Evolutionary conservation across 148 eudicot species (phyloP).

Genomic region (Cornus suecica): DNA sequence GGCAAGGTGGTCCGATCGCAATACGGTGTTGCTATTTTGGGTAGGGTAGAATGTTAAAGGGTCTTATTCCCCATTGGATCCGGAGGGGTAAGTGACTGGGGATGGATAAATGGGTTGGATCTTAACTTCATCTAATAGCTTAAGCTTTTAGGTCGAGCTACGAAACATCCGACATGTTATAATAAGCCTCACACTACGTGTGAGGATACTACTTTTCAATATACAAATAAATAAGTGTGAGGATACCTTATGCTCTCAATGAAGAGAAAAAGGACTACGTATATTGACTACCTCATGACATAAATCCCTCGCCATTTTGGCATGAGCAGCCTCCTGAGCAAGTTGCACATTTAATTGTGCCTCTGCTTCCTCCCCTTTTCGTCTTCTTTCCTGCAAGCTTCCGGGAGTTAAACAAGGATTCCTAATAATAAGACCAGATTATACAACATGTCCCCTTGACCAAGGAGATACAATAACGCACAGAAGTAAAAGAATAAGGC

Average conservation of each 20-base stretch:
- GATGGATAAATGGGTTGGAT: no score
- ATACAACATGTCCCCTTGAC: background rate
- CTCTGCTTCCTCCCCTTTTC: slow-evolving; percentile 48
- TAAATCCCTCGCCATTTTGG: slow-evolving; percentile 54
- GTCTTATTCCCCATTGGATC: no score
- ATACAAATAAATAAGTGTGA: background rate
- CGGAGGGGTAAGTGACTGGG: no score
- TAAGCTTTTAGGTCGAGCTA: no score
- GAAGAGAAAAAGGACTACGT: background rate
- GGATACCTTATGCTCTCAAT: background rate
- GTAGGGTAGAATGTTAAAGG: no score
- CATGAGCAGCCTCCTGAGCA: slow-evolving; percentile 50
- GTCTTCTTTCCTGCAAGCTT: slow-evolving; percentile 47
- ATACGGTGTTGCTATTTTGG: no score
- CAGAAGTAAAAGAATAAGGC: background rate
- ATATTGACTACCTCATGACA: slow-evolving; percentile 42
- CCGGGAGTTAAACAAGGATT: slow-evolving; percentile 2
- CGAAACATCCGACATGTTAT: no score
- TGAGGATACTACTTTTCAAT: no score
- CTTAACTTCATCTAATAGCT: no score
- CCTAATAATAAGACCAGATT: background rate
- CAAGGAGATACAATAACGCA: background rate
- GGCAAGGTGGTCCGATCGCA: no score
- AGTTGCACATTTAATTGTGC: slow-evolving; percentile 36
- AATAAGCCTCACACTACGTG: no score